These are phyloP conservation scores for Perkinsus chesapeaki DNA, from an alignment of 169 alveolate species.

Conservation along the genomic window DNA sequence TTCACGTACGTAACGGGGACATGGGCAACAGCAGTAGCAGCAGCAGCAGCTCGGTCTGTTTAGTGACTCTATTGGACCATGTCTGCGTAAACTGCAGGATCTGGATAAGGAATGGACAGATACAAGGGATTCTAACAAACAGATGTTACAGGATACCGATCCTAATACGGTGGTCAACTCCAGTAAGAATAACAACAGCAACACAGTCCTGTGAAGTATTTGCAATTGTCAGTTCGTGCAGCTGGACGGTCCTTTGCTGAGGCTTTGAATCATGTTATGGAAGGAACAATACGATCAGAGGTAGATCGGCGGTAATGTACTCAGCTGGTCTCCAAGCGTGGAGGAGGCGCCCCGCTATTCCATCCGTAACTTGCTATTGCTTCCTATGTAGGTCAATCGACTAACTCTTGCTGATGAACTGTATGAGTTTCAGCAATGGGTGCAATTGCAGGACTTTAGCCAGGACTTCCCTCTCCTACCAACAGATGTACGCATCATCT, in stretches of 20 bases:
- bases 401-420: conserved; percentile 3
- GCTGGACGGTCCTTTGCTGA: not conserved
- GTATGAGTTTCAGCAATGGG: not conserved
- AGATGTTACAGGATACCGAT: not conserved
- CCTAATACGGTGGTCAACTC: not conserved
- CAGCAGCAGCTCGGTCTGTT: not conserved
- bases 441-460: not conserved
- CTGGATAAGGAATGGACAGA: not conserved
- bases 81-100: not conserved
- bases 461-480: conserved; percentile 1
- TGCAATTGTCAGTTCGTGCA: not conserved
- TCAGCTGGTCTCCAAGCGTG: no score
- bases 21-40: not conserved
- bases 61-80: not conserved
- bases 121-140: not conserved
- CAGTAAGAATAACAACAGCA: not conserved
- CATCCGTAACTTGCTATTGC: not conserved
- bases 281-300: not conserved
- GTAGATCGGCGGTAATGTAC: no score
- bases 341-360: not conserved
- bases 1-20: not conserved
- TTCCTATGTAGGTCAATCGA: not conserved
- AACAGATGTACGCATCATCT: not conserved
- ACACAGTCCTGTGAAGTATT: not conserved
- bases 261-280: not conserved